Conservation (phyloP, 306 rosid genomes). For the Corylus avellana region DNA sequence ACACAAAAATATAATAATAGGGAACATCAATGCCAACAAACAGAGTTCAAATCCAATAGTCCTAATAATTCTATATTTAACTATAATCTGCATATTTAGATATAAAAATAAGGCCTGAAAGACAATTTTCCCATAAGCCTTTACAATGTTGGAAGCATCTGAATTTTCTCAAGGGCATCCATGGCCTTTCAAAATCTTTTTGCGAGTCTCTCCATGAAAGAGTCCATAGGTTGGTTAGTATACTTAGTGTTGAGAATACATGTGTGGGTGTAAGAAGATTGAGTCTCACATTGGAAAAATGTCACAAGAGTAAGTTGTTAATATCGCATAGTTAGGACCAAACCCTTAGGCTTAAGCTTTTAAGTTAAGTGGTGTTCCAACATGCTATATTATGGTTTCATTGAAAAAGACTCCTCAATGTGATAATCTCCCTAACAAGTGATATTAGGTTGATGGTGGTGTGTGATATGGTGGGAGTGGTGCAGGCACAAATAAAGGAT, state of each 20-base stretch:
- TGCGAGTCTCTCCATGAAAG: constrained; percentile 10
- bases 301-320: too few species aligned
- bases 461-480: too few species aligned
- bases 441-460: too few species aligned
- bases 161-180: neutral
- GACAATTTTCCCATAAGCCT: neutral
- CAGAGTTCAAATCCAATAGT: constrained; percentile 10
- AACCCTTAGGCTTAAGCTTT: too few species aligned
- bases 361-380: too few species aligned
- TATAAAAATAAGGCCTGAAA: constrained; percentile 1
- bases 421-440: too few species aligned
- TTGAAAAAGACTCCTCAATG: too few species aligned
- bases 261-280: too few species aligned
- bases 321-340: too few species aligned
- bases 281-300: too few species aligned
- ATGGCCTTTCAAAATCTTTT: neutral
- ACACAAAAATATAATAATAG: neutral
- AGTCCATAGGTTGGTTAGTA: constrained; percentile 11
- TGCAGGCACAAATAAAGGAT: too few species aligned
- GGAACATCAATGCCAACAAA: neutral
- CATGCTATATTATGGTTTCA: too few species aligned
- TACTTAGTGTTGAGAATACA: neutral
- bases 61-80: constrained; percentile 1
- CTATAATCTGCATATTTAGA: neutral
- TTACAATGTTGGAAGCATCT: constrained; percentile 27